Conservation (phyloP, 108 stramenopile species). For the Stephanodiscus minutulus region DNA sequence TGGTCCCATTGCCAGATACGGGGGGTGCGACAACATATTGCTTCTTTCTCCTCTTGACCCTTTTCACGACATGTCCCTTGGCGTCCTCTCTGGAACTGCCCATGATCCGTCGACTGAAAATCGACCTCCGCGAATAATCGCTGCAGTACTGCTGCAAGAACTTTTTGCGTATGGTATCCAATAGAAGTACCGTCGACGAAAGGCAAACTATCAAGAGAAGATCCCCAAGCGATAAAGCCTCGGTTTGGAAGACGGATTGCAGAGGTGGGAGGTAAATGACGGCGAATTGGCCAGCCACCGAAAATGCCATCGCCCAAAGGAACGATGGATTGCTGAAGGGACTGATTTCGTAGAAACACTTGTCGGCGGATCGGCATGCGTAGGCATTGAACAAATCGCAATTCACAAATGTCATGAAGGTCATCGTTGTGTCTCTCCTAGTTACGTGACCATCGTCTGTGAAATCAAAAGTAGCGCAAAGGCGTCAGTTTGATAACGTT, state of each 20-base stretch:
- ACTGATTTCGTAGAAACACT: conserved; percentile 80
- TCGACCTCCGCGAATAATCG: conserved; percentile 45
- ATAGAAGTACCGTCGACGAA: conserved; percentile 79
- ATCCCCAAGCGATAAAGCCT: conserved; percentile 82
- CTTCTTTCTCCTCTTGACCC: conserved; percentile 9
- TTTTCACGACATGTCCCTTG: not conserved
- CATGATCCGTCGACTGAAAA: conserved; percentile 25
- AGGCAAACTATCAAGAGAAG: conserved; percentile 72
- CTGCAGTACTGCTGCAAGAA: conserved; percentile 76
- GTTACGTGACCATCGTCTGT: conserved; percentile 76
- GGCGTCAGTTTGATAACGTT: not conserved
- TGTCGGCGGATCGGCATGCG: conserved; percentile 86
- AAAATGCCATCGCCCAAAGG: conserved; percentile 83
- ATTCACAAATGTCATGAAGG: conserved; percentile 97
- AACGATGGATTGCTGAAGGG: conserved; percentile 88
- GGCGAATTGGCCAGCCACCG: conserved; percentile 85
- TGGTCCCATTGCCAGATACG: conserved; percentile 10
- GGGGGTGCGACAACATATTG: not conserved
- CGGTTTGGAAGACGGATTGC: conserved; percentile 94
- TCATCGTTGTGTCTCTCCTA: conserved; percentile 95
- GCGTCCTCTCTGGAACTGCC: conserved; percentile 5
- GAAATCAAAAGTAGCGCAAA: not conserved
- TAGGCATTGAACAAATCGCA: conserved; percentile 97
- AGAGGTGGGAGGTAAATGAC: conserved; percentile 92
- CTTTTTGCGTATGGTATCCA: conserved; percentile 91